phyloP scores from a whole-genome alignment of 306 rosid genomes.

The Cucurbita pepo region DNA sequence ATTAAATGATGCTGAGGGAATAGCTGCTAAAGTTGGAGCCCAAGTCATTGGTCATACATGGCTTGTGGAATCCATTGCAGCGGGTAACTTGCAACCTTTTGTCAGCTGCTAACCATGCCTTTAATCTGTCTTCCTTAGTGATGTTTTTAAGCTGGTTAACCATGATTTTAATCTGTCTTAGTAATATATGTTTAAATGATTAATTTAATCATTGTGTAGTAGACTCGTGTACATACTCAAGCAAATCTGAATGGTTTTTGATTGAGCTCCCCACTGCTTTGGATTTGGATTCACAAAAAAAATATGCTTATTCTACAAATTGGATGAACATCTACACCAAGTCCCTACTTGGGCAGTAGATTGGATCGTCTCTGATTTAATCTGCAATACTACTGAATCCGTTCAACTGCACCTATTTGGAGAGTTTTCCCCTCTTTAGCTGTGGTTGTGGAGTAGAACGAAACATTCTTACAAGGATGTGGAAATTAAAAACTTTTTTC shows the following conservation, averaged over 20 bases:
- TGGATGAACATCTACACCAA: background rate
- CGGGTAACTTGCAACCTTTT: slow-evolving; percentile 44
- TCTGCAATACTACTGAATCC: background rate
- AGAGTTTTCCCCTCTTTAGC: too few relatives aligned
- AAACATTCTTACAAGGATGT: too few relatives aligned
- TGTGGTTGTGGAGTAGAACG: too few relatives aligned
- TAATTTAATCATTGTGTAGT: background rate
- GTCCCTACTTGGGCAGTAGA: background rate
- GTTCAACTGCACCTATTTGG: too few relatives aligned
- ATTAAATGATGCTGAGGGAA: slow-evolving; percentile 56
- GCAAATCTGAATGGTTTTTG: background rate
- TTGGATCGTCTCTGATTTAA: background rate
- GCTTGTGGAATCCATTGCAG: slow-evolving; percentile 82
- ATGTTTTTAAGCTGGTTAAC: slow-evolving; percentile 19
- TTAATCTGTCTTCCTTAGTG: background rate
- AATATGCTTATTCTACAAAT: background rate
- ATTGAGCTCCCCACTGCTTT: background rate
- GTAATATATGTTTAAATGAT: background rate
- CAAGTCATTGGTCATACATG: slow-evolving; percentile 68
- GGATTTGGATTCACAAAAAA: background rate
- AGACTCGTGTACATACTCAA: background rate
- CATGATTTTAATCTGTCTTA: background rate
- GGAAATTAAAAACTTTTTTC: too few relatives aligned
- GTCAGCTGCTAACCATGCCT: slow-evolving; percentile 24
- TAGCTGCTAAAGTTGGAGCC: slow-evolving; percentile 37